These are phyloP conservation scores for Angomonas ambiguus DNA, from an alignment of 208 protist genomes.

Conservation along the genomic window DNA sequence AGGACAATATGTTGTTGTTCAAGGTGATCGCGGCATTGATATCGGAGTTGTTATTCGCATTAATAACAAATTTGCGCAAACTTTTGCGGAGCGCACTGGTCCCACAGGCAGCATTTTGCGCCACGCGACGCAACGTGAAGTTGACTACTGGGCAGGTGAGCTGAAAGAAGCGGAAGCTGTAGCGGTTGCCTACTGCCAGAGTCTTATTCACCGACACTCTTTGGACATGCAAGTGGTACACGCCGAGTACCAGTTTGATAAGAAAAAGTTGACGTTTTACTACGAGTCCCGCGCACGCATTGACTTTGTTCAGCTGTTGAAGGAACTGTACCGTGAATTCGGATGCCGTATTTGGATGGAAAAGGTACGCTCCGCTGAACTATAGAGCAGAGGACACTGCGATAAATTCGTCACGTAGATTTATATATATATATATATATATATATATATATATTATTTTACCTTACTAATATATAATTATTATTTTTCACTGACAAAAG, in stretches of 20 bases:
- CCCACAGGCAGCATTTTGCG: conserved; percentile 56
- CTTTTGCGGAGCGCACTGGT: conserved; percentile 56
- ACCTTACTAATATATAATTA: too few relatives aligned
- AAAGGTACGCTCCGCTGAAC: conserved; percentile 46
- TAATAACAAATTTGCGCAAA: conserved; percentile 37
- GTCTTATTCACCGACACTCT: conserved; percentile 44
- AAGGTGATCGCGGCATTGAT: conserved; percentile 87
- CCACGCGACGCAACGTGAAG: conserved; percentile 74
- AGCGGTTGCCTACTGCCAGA: conserved; percentile 64
- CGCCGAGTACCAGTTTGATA: conserved; percentile 91
- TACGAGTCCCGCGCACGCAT: conserved; percentile 71
- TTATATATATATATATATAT: conserved; percentile 13
- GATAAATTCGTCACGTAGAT: conserved; percentile 4
- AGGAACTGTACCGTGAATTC: conserved; percentile 84
- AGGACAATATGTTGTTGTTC: conserved; percentile 84
- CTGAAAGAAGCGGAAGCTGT: conserved; percentile 74
- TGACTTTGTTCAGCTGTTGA: conserved; percentile 79
- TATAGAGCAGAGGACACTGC: too few relatives aligned
- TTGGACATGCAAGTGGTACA: conserved; percentile 79
- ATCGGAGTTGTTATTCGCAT: conserved; percentile 82
- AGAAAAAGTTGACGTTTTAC: conserved; percentile 92
- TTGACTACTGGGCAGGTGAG: conserved; percentile 84
- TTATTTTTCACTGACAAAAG: too few relatives aligned
- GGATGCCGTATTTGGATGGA: conserved; percentile 91
- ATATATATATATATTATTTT: conserved; percentile 12